These are phyloP conservation scores for Penicillium sp. DNA, from an alignment of 2,329 filamentous ascomycete genomes.

Conservation along the genomic window DNA sequence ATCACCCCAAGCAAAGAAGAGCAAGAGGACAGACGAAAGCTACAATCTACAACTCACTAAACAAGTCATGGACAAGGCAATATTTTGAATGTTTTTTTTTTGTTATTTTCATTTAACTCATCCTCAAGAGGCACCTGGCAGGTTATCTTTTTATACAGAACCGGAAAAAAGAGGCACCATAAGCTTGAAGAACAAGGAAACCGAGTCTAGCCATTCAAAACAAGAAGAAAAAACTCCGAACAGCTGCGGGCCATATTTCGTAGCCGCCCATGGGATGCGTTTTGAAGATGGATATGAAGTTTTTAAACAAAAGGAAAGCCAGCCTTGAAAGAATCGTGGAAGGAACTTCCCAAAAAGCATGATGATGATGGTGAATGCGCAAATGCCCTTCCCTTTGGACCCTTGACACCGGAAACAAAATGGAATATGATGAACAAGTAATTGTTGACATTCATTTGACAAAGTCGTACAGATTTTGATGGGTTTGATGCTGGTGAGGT, in stretches of 20 bases:
- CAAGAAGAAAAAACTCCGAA: constrained; percentile 3
- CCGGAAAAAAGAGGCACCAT: constrained; percentile 21
- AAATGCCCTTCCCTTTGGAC: constrained; percentile 2
- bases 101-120: constrained; percentile 17
- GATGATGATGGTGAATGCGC: constrained; percentile 7
- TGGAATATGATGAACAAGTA: constrained; percentile 1
- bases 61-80: not conserved
- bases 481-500: not conserved
- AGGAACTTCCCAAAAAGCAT: not conserved
- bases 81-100: constrained; percentile 11
- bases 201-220: constrained; percentile 12
- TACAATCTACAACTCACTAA: not conserved
- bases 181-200: constrained; percentile 4
- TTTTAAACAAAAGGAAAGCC: not conserved
- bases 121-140: constrained; percentile 1
- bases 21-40: not conserved
- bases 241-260: not conserved
- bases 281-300: not conserved
- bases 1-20: not conserved
- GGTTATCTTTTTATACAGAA: constrained; percentile 26
- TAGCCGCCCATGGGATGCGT: not conserved
- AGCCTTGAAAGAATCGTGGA: not conserved
- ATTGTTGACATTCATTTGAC: not conserved
- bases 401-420: constrained; percentile 7
- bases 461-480: constrained; percentile 8